Conservation (phyloP, 2,329 filamentous ascomycete genomes). For the Phaeoacremonium minimum region DNA sequence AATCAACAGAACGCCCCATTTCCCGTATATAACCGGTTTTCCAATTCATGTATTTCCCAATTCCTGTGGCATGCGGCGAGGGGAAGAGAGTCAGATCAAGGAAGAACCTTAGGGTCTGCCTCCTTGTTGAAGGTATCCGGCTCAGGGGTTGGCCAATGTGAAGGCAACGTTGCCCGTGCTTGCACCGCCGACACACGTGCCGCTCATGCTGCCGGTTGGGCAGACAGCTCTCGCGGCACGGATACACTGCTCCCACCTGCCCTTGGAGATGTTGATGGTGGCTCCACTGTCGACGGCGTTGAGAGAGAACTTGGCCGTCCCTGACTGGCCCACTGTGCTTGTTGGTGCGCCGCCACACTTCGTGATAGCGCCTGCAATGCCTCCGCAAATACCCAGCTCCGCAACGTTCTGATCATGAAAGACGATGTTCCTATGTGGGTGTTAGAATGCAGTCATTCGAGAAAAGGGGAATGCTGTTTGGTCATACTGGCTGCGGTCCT, state of each 20-base stretch:
- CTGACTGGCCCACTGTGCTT: slow-evolving; percentile 38
- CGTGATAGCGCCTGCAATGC: slow-evolving; percentile 41
- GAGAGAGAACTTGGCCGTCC: slow-evolving; percentile 44
- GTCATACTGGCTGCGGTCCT: slow-evolving; percentile 34
- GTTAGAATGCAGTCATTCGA: background rate
- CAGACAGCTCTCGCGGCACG: slow-evolving; percentile 46
- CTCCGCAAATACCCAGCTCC: slow-evolving; percentile 54
- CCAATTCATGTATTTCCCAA: no score
- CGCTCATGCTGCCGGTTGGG: slow-evolving; percentile 42
- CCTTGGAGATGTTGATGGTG: slow-evolving; percentile 49
- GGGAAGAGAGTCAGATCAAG: no score
- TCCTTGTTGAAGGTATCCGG: background rate
- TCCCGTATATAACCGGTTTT: no score
- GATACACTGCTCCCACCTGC: slow-evolving; percentile 49
- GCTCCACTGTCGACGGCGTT: slow-evolving; percentile 33
- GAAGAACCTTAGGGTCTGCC: background rate
- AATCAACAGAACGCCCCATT: no score
- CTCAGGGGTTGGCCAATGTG: slow-evolving; percentile 24
- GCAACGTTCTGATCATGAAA: slow-evolving; percentile 55
- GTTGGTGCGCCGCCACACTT: slow-evolving; percentile 39
- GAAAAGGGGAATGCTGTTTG: background rate
- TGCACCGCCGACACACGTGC: slow-evolving; percentile 42
- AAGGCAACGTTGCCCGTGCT: slow-evolving; percentile 41
- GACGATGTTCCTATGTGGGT: slow-evolving; percentile 29
- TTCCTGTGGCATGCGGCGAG: no score